phyloP scores from a whole-genome alignment of 768 basidiomycete genomes.

The Crucibulum laeve region DNA sequence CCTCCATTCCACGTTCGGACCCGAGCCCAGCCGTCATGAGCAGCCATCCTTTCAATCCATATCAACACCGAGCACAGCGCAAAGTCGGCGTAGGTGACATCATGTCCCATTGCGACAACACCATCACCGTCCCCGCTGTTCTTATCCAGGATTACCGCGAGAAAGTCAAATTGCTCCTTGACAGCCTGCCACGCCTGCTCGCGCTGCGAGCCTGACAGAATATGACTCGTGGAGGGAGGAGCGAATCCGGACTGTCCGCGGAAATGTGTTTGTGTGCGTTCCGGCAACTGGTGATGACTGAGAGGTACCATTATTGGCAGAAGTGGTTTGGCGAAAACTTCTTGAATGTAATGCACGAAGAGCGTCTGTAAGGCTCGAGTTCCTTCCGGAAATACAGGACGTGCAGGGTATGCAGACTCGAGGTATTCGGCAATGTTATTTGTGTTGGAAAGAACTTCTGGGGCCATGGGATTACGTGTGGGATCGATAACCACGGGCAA shows the following conservation, averaged over 20 bases:
- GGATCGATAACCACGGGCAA: constrained; percentile 70
- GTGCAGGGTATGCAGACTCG: constrained; percentile 62
- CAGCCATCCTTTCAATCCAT: constrained; percentile 70
- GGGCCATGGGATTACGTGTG: constrained; percentile 35
- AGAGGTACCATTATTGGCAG: constrained; percentile 68
- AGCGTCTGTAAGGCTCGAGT: constrained; percentile 63
- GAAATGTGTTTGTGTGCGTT: constrained; percentile 51
- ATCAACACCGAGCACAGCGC: constrained; percentile 67
- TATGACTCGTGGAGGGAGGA: constrained; percentile 5
- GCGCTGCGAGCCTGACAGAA: constrained; percentile 36
- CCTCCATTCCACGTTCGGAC: constrained; percentile 70
- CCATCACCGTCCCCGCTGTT: constrained; percentile 62
- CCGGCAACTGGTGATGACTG: constrained; percentile 56
- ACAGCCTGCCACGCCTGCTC: constrained; percentile 65
- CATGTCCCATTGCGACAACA: constrained; percentile 58
- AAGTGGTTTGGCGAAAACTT: constrained; percentile 60
- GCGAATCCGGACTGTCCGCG: constrained; percentile 14
- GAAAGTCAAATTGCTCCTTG: constrained; percentile 62
- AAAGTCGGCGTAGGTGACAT: constrained; percentile 72
- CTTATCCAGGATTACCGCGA: constrained; percentile 64
- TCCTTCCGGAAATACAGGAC: constrained; percentile 68
- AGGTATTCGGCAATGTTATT: constrained; percentile 70
- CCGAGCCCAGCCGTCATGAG: constrained; percentile 70
- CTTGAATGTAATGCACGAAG: constrained; percentile 68
- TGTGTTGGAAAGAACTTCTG: constrained; percentile 53